Evolutionary conservation across 2,329 filamentous ascomycete species (phyloP), one percentile per base, ranked within the genome.

Genomic region (Penicillium oxalicum): DNA sequence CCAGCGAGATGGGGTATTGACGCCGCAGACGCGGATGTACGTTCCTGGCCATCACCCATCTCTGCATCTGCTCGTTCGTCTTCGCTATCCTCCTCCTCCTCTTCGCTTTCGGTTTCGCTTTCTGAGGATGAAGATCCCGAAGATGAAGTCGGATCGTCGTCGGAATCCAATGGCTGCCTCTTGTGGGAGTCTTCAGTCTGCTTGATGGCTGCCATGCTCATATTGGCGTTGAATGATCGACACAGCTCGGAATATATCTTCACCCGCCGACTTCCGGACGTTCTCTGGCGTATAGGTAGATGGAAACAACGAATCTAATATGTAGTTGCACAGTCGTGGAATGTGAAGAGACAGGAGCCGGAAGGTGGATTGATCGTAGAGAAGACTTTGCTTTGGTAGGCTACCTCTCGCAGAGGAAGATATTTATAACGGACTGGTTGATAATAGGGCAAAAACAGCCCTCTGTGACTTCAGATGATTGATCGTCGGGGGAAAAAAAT

Each of bases 1-100:
- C 59, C 61, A 18, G 57, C 53, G 9, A 68, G 48, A 51, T 54
- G 58, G 4, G 65, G 58, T 49, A 70, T 58, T 43, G 54, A 49
- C 4, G 51, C 43, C 5, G 46, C 42, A 9, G 40, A 11, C 29
- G 47, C 37, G 35, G 35, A 27, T n/a, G 51, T 38, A 2, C 36
- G 25, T 26, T 36, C n/a, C 9, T 48, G 36, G 5, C 35, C 38
- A 13, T 58, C 53, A 12, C 51, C 47, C 9, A 54, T 50, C 5
- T 53, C 54, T 4, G 63, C 56, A 12, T 58, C 51, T 13, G 7
- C 29, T 7, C 29, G 29, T 5, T 63, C 56, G 2, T 58, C 53
- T 8, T 63, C 60, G 24, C 51, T 52, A 4, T 49, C 44, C 25
- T 64, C 61, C 5, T 57, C 29, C 2, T 32, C 29, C 7, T 11